Percentiles rank a stretch among this genome's conserved stretches.
Evolutionary conservation across 768 basidiomycete species (phyloP).

Genomic region (Amanita muscaria): DNA sequence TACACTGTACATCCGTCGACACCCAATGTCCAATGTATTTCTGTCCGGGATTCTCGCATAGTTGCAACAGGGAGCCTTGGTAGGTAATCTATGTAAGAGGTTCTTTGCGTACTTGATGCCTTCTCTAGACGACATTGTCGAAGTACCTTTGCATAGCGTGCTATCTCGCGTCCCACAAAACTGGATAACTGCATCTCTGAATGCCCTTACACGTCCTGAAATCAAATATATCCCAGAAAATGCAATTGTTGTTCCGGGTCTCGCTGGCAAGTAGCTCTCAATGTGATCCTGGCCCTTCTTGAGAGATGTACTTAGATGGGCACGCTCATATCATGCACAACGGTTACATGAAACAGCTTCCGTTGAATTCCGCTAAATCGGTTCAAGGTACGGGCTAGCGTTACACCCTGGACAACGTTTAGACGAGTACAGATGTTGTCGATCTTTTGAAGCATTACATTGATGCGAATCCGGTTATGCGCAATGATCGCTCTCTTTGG

Average conservation of each 20-base stretch:
- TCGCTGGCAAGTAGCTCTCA: constrained; percentile 43
- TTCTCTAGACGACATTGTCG: background rate
- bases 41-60: constrained; percentile 41
- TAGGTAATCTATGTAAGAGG: constrained; percentile 19
- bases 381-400: constrained; percentile 37
- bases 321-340: constrained; percentile 54
- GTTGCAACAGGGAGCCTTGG: constrained; percentile 39
- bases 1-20: constrained; percentile 58
- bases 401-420: background rate
- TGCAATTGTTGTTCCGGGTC: constrained; percentile 60
- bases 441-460: constrained; percentile 53
- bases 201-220: background rate
- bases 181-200: constrained; percentile 1
- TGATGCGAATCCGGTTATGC: constrained; percentile 44
- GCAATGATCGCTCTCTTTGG: constrained; percentile 51
- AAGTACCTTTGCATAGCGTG: background rate
- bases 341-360: constrained; percentile 61
- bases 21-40: constrained; percentile 54
- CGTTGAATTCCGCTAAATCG: constrained; percentile 49
- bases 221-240: constrained; percentile 4
- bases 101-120: background rate
- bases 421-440: constrained; percentile 59
- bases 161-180: background rate
- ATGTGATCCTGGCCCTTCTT: background rate
- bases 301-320: constrained; percentile 61